Conservation (phyloP, 768 basidiomycete genomes). For the Strobilomyces echinocephalus region DNA sequence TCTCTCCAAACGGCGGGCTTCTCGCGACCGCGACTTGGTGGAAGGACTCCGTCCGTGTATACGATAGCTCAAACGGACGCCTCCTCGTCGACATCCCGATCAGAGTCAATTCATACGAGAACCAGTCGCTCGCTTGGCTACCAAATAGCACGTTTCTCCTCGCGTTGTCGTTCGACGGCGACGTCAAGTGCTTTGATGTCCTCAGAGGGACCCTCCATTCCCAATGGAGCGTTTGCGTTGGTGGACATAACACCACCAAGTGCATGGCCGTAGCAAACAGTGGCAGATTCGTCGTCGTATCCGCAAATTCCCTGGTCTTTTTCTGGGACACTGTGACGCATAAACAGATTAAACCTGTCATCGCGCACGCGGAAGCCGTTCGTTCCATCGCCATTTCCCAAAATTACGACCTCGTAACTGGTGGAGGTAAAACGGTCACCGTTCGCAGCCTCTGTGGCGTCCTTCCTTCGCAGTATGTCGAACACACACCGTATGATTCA, state of each 20-base stretch:
- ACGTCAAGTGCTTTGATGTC: slow-evolving; percentile 5
- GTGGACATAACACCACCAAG: background rate
- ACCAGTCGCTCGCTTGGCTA: slow-evolving; percentile 13
- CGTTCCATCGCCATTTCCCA: slow-evolving; percentile 8
- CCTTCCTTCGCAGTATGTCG: slow-evolving; percentile 4
- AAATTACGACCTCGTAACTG: slow-evolving; percentile 4
- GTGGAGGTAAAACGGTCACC: slow-evolving; percentile 1
- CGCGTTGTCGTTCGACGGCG: slow-evolving; percentile 7
- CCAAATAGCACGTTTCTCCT: background rate
- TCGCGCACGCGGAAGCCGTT: slow-evolving; percentile 3
- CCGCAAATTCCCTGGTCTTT: background rate
- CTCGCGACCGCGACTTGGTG: slow-evolving; percentile 15
- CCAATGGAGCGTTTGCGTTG: background rate
- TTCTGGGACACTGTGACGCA: slow-evolving; percentile 10
- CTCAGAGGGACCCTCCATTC: background rate
- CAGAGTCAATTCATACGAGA: slow-evolving; percentile 7
- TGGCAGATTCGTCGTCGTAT: slow-evolving; percentile 7
- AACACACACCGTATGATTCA: background rate
- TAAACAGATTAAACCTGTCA: slow-evolving; percentile 3
- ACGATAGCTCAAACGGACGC: slow-evolving; percentile 3
- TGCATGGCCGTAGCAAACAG: slow-evolving; percentile 9
- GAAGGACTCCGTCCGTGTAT: slow-evolving; percentile 10
- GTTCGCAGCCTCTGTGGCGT: slow-evolving; percentile 2
- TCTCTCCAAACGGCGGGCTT: slow-evolving; percentile 8
- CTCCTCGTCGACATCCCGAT: slow-evolving; percentile 8